Conservation (phyloP, 2,329 filamentous ascomycete species). For the Sclerotinia borealis region DNA sequence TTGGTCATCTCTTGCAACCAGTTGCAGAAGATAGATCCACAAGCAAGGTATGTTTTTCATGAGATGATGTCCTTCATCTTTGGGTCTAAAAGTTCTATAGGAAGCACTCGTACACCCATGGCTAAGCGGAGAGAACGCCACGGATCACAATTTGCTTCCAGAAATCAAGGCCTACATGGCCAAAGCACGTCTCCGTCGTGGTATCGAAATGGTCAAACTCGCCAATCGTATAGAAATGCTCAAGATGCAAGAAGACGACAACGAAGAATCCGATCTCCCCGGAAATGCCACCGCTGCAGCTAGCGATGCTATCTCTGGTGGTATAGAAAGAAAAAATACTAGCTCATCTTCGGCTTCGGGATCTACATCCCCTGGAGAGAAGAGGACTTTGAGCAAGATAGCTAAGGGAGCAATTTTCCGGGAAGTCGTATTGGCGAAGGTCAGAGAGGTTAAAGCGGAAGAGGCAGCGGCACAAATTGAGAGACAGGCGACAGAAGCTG, state of each 20-base stretch:
- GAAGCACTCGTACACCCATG: slow-evolving; percentile 77
- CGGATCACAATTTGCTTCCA: slow-evolving; percentile 93
- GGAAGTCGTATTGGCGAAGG: slow-evolving; percentile 90
- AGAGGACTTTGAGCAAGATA: slow-evolving; percentile 43
- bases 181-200: slow-evolving; percentile 82
- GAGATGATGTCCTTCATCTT: neutral
- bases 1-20: slow-evolving; percentile 71
- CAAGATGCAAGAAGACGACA: slow-evolving; percentile 87
- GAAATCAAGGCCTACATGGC: slow-evolving; percentile 94
- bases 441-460: slow-evolving; percentile 79
- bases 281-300: slow-evolving; percentile 50
- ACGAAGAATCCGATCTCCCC: slow-evolving; percentile 62
- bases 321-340: slow-evolving; percentile 14
- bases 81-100: slow-evolving; percentile 36
- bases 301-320: slow-evolving; percentile 37
- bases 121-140: slow-evolving; percentile 86
- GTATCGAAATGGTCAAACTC: slow-evolving; percentile 93
- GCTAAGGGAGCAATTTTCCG: slow-evolving; percentile 74
- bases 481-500: slow-evolving; percentile 29
- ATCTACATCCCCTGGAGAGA: slow-evolving; percentile 25
- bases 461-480: slow-evolving; percentile 69
- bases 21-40: slow-evolving; percentile 70
- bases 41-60: slow-evolving; percentile 53
- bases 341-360: slow-evolving; percentile 14
- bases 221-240: slow-evolving; percentile 92